Conservation (phyloP, 177 flowering plant genomes). For the Vitis hybrid region DNA sequence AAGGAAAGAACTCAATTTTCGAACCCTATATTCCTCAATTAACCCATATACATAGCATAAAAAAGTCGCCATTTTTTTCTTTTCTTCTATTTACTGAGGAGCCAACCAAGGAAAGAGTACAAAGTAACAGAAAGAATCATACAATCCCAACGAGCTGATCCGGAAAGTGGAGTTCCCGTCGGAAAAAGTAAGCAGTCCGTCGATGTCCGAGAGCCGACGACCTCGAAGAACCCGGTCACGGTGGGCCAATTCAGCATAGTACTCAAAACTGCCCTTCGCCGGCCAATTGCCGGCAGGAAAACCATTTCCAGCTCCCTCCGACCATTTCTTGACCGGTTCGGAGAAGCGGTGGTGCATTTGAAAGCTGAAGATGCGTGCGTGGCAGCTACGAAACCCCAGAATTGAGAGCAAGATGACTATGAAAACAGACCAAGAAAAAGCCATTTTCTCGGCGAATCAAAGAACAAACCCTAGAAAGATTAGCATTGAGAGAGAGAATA, state of each 20-base stretch:
- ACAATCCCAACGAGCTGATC: slow-evolving; percentile 64
- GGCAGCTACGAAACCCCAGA: slow-evolving; percentile 14
- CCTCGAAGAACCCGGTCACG: slow-evolving; percentile 52
- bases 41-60: too few relatives aligned
- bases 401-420: slow-evolving; percentile 10
- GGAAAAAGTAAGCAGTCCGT: slow-evolving; percentile 40
- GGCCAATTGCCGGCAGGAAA: slow-evolving; percentile 42
- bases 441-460: too few relatives aligned
- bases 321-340: slow-evolving; percentile 53
- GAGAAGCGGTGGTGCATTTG: slow-evolving; percentile 70
- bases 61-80: too few relatives aligned
- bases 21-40: too few relatives aligned
- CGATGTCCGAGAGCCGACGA: slow-evolving; percentile 31
- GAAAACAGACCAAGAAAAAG: not conserved
- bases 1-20: too few relatives aligned
- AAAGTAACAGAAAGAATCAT: slow-evolving; percentile 10
- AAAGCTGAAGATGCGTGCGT: slow-evolving; percentile 55
- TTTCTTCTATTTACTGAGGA: not conserved
- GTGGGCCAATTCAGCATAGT: slow-evolving; percentile 55
- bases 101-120: slow-evolving; percentile 2
- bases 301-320: slow-evolving; percentile 18
- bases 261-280: slow-evolving; percentile 56
- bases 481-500: not conserved
- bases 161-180: slow-evolving; percentile 63
- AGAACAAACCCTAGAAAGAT: not conserved